Percentiles rank a stretch among this genome's conserved stretches.
Conservation (phyloP, 495 filamentous ascomycete species). For the Pyrenula massariospora region DNA sequence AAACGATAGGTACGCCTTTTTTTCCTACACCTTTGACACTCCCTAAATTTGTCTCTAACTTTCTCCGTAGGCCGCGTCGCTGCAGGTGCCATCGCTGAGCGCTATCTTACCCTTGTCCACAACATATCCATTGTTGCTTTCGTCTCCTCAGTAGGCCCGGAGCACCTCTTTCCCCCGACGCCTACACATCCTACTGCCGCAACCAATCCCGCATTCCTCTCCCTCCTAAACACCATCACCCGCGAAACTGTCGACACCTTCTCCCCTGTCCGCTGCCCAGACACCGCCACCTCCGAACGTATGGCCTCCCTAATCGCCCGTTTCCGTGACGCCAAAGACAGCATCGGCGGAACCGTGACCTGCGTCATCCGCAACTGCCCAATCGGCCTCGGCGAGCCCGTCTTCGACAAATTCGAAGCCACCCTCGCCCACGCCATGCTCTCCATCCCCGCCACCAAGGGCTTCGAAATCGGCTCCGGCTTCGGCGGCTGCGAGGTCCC, state of each 20-base stretch:
- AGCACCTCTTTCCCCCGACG: slow-evolving; percentile 77
- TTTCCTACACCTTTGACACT: neutral
- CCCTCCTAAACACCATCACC: slow-evolving; percentile 60
- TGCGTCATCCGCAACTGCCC: slow-evolving; percentile 91
- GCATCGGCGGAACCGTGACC: slow-evolving; percentile 91
- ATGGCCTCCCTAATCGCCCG: slow-evolving; percentile 77
- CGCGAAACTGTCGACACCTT: slow-evolving; percentile 72
- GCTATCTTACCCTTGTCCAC: slow-evolving; percentile 72
- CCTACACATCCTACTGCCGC: slow-evolving; percentile 56
- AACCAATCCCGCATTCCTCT: slow-evolving; percentile 76
- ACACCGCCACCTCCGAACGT: slow-evolving; percentile 43
- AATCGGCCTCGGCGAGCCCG: slow-evolving; percentile 81
- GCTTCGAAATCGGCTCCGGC: slow-evolving; percentile 91
- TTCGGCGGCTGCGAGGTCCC: slow-evolving; percentile 82
- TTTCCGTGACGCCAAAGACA: slow-evolving; percentile 70
- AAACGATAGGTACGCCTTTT: slow-evolving; percentile 63
- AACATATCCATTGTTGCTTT: slow-evolving; percentile 88
- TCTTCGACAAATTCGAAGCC: slow-evolving; percentile 94
- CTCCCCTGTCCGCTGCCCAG: slow-evolving; percentile 78
- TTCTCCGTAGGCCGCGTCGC: slow-evolving; percentile 58
- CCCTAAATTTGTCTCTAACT: slow-evolving; percentile 2
- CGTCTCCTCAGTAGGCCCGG: slow-evolving; percentile 71
- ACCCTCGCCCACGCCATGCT: slow-evolving; percentile 93
- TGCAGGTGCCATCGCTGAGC: slow-evolving; percentile 91
- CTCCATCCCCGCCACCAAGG: slow-evolving; percentile 92